Evolutionary conservation across 768 basidiomycete genomes (phyloP).

Genomic region (Holtermannia corniformis): DNA sequence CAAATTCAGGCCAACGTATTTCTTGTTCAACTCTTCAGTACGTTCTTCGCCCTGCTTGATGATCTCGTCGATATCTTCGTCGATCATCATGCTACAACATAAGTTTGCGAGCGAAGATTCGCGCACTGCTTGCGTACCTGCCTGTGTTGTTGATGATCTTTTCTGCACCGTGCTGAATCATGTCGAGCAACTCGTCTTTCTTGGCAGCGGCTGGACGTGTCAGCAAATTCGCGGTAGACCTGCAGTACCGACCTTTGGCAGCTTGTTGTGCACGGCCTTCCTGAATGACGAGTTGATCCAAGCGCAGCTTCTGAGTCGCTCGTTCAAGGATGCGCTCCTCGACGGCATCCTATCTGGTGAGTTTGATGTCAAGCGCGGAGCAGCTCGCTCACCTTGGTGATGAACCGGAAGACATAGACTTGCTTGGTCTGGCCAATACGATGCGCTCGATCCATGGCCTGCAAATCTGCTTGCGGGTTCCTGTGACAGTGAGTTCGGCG

Average conservation of each 20-base stretch:
- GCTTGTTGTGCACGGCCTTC: slow-evolving; percentile 68
- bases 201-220: slow-evolving; percentile 52
- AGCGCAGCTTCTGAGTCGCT: slow-evolving; percentile 85
- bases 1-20: slow-evolving; percentile 84
- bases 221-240: not conserved
- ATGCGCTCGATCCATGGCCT: slow-evolving; percentile 97
- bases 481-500: slow-evolving; percentile 41
- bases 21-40: slow-evolving; percentile 74
- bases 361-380: not conserved
- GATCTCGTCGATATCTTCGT: slow-evolving; percentile 89
- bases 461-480: slow-evolving; percentile 98
- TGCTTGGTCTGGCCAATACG: slow-evolving; percentile 96
- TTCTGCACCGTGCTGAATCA: slow-evolving; percentile 97
- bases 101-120: not conserved
- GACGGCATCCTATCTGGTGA: slow-evolving; percentile 55
- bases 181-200: slow-evolving; percentile 93
- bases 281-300: slow-evolving; percentile 95
- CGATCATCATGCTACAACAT: slow-evolving; percentile 54
- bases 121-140: slow-evolving; percentile 50
- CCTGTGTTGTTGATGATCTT: slow-evolving; percentile 79
- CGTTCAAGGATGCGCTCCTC: slow-evolving; percentile 92
- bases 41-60: slow-evolving; percentile 84
- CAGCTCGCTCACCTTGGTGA: slow-evolving; percentile 54
- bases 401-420: slow-evolving; percentile 93
- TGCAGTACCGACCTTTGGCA: slow-evolving; percentile 54